Evolutionary conservation across 345 rosid genomes (phyloP).

Genomic region (Adansonia digitata): DNA sequence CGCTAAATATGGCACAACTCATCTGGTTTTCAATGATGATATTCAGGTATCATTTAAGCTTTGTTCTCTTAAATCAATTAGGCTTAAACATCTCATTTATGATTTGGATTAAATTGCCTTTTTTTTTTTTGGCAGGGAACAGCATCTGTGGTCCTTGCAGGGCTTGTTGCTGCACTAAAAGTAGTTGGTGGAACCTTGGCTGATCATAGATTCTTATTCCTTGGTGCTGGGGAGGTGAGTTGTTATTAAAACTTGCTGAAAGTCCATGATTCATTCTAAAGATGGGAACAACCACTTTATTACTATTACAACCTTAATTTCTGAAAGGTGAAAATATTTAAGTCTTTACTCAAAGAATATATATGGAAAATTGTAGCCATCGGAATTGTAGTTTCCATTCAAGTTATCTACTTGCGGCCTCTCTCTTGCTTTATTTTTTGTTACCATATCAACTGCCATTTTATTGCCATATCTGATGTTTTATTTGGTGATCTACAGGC

Average conservation of each 20-base stretch:
- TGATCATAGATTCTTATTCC: conserved; percentile 80
- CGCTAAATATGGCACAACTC: conserved; percentile 81
- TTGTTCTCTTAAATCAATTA: not conserved
- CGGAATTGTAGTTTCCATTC: not conserved
- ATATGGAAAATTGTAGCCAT: not conserved
- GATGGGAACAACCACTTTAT: not conserved
- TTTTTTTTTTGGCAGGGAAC: conserved; percentile 60
- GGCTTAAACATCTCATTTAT: conserved; percentile 10
- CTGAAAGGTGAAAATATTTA: not conserved
- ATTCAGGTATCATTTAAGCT: conserved; percentile 59
- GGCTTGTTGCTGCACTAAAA: conserved; percentile 77
- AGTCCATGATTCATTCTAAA: not conserved
- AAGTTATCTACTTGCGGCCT: not conserved
- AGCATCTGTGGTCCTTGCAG: conserved; percentile 97
- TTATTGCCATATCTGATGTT: conserved; percentile 13
- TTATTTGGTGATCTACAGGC: conserved; percentile 49
- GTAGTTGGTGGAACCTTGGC: conserved; percentile 72
- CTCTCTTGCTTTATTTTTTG: not conserved
- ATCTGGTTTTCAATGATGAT: conserved; percentile 96
- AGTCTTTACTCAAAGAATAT: not conserved
- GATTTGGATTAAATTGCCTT: not conserved
- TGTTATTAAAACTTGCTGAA: not conserved
- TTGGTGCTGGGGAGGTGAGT: conserved; percentile 95
- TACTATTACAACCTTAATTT: not conserved
- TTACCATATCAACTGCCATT: not conserved